These are phyloP conservation scores for Agroathelia rolfsii DNA, from an alignment of 1,284 basidiomycete species.

Conservation along the genomic window DNA sequence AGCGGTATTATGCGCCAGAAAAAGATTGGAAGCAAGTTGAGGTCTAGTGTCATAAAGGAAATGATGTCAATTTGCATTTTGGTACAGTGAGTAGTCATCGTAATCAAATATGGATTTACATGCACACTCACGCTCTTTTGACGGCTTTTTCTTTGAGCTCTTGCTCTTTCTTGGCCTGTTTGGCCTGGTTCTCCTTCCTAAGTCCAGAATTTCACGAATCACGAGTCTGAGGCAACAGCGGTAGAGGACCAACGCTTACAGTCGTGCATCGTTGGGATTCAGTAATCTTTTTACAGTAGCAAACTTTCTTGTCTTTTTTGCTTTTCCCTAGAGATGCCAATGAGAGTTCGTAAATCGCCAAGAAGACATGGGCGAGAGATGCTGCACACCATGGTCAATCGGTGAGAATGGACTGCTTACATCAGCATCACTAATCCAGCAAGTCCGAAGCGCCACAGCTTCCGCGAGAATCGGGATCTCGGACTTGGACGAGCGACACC, in stretches of 20 bases:
- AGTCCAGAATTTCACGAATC: constrained; percentile 9
- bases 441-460: no score
- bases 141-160: constrained; percentile 64
- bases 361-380: no score
- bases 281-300: constrained; percentile 92
- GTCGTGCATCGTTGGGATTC: constrained; percentile 87
- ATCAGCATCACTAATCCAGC: no score
- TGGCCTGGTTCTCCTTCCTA: constrained; percentile 75
- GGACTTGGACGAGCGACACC: no score
- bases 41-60: constrained; percentile 35
- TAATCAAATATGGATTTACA: constrained; percentile 6
- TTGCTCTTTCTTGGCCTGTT: constrained; percentile 70
- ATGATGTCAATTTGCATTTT: constrained; percentile 7
- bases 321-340: constrained; percentile 59
- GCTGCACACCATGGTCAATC: no score
- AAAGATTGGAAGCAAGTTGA: constrained; percentile 82
- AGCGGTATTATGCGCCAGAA: constrained; percentile 92
- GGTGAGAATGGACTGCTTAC: no score
- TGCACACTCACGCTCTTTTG: constrained; percentile 51
- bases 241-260: constrained; percentile 50
- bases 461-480: no score
- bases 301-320: constrained; percentile 92
- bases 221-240: constrained; percentile 2
- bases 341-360: no score
- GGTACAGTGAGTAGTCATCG: constrained; percentile 15